Evolutionary conservation across 2,329 filamentous ascomycete species (phyloP), one percentile per base, ranked within the genome.

Genomic region (Cryphonectria radicalis): DNA sequence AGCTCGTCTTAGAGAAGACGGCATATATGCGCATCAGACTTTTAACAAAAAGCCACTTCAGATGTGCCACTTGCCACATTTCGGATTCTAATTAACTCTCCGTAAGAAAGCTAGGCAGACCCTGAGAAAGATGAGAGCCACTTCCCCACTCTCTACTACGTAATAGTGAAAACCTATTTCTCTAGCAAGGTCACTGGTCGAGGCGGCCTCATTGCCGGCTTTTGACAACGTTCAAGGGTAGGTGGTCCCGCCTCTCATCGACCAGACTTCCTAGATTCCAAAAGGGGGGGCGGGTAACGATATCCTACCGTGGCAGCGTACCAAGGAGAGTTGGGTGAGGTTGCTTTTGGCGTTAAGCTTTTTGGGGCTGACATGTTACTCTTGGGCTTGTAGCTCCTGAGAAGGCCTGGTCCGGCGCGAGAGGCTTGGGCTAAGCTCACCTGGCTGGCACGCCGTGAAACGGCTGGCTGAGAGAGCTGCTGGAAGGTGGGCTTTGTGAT

Each of bases 381-480:
- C 42, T 10, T 50, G 28, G 22, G 63, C 42, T 28, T 65, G 42
- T 25, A 28, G 63, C 43, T 65, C 40, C 40, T 32, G 14, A 37
- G n/a, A 32, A 22, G 32, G 50, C 43, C 43, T 32, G 63, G 43
- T 65, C 17, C 28, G 17, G 63, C 43, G 63, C 63, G 25, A 65
- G 63, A 46, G 63, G 63, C 63, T 64, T 46, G 63, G 32, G n/a
- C 63, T 50, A 53, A 43, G 42, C n/a, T 46, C 14, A 65, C 63
- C 43, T 32, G 43, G 63, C 25, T 22, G 28, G 42, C 25, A 65
- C 43, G 22, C 63, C 43, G 63, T 53, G 28, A 14, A 65, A 65
- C 63, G 63, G 63, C 63, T 65, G 63, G 63, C 63, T 65, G 43
- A 65, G 63, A 50, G 37, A n/a, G 19, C 28, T n/a, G 25, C 63